Conservation (phyloP, 2,329 filamentous ascomycete species). For the Amphichorda felina region DNA sequence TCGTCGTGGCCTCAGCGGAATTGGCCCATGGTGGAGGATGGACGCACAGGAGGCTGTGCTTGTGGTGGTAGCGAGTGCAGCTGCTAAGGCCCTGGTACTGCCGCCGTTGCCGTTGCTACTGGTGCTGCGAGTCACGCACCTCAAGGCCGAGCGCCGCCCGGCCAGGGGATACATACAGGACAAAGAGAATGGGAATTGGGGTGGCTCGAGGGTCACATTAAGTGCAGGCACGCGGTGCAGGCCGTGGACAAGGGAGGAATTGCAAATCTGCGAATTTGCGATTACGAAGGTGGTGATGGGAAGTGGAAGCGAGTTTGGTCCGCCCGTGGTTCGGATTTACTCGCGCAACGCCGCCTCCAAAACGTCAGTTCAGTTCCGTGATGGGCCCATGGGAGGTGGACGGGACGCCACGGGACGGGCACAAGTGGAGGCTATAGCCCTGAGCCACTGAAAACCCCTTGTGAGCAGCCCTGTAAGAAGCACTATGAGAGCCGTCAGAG, state of each 20-base stretch:
- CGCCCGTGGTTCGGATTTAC: conserved; percentile 3
- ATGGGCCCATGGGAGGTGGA: too few relatives aligned
- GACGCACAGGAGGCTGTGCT: not conserved
- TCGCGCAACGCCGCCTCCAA: conserved; percentile 4
- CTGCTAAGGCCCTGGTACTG: not conserved
- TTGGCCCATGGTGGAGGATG: not conserved
- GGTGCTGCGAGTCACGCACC: conserved; percentile 29
- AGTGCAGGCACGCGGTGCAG: not conserved
- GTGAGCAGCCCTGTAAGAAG: too few relatives aligned
- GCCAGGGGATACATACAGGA: conserved; percentile 6
- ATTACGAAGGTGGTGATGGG: not conserved
- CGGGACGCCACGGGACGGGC: too few relatives aligned
- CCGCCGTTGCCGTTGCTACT: conserved; percentile 39
- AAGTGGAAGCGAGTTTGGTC: not conserved
- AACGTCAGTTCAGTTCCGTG: too few relatives aligned
- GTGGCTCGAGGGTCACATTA: not conserved
- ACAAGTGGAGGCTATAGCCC: too few relatives aligned
- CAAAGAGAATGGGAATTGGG: not conserved
- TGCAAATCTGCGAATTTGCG: too few relatives aligned
- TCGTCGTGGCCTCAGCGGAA: not conserved
- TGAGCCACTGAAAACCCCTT: too few relatives aligned
- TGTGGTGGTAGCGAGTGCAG: not conserved
- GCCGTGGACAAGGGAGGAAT: too few relatives aligned
- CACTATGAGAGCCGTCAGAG: too few relatives aligned
- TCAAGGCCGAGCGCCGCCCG: conserved; percentile 6